Conservation (phyloP, 768 basidiomycete species). For the Collybiopsis confluens region DNA sequence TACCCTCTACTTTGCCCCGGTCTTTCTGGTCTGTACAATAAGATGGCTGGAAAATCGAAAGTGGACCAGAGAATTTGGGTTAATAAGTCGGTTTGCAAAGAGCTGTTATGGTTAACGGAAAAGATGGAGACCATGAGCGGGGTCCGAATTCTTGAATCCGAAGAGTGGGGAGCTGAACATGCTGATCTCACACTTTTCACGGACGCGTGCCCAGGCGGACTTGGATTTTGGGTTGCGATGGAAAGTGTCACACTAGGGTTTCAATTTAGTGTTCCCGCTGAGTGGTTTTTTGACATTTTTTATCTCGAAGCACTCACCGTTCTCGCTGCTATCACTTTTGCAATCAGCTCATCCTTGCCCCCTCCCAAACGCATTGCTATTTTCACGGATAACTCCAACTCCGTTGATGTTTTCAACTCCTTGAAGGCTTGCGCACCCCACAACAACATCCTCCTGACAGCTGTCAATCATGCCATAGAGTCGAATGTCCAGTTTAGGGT, state of each 20-base stretch:
- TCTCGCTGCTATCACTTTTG: not conserved
- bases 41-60: conserved; percentile 24
- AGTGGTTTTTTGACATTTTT: not conserved
- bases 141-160: conserved; percentile 11
- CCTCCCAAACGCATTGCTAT: not conserved
- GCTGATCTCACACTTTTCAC: conserved; percentile 12
- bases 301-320: not conserved
- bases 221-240: conserved; percentile 17
- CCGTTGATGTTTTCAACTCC: conserved; percentile 18
- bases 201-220: conserved; percentile 17
- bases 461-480: conserved; percentile 10
- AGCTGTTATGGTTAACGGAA: not conserved
- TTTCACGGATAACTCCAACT: conserved; percentile 18
- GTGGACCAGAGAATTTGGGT: not conserved
- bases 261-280: not conserved
- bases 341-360: not conserved
- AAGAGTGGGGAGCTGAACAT: conserved; percentile 5
- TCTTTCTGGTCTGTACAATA: conserved; percentile 28
- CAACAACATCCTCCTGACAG: conserved; percentile 13
- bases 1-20: conserved; percentile 30
- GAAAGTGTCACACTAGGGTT: conserved; percentile 1
- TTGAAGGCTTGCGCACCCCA: conserved; percentile 11
- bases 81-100: not conserved
- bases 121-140: not conserved
- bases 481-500: conserved; percentile 14